These are phyloP conservation scores for Rhodotorula sp. DNA, from an alignment of 1,284 basidiomycete species.

Conservation along the genomic window DNA sequence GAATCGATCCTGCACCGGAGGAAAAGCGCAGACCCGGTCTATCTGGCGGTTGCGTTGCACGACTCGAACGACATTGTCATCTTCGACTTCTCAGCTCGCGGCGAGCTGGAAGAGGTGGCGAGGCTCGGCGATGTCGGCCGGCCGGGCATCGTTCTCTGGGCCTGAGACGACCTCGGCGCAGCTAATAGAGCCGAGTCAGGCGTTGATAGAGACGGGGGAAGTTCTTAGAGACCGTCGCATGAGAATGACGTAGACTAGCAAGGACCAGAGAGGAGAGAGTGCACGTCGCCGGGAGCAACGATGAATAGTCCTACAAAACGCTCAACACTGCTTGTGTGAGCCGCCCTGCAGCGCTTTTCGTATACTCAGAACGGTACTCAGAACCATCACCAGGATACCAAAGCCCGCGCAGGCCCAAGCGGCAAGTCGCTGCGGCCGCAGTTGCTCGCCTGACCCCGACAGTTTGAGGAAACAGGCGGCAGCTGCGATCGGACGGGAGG, in stretches of 20 bases:
- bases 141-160: constrained; percentile 11
- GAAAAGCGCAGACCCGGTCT: constrained; percentile 2
- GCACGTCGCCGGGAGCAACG: too few species aligned
- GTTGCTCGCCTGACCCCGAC: constrained; percentile 51
- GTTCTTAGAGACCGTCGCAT: too few species aligned
- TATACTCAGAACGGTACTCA: constrained; percentile 63
- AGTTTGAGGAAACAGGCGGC: constrained; percentile 83
- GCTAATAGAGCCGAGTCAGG: background rate
- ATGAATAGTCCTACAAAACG: background rate
- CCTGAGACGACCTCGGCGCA: background rate
- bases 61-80: constrained; percentile 38
- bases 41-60: constrained; percentile 27
- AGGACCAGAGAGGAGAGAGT: too few species aligned
- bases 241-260: too few species aligned
- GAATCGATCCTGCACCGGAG: background rate
- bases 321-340: constrained; percentile 25
- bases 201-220: background rate
- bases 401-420: constrained; percentile 72
- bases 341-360: constrained; percentile 23
- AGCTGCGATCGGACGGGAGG: constrained; percentile 53
- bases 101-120: constrained; percentile 24
- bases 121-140: constrained; percentile 12
- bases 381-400: constrained; percentile 72
- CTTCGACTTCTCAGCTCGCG: constrained; percentile 12
- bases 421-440: constrained; percentile 65